Evolutionary conservation across 2,329 filamentous ascomycete species (phyloP).

Genomic region (Ophiostoma populinum): DNA sequence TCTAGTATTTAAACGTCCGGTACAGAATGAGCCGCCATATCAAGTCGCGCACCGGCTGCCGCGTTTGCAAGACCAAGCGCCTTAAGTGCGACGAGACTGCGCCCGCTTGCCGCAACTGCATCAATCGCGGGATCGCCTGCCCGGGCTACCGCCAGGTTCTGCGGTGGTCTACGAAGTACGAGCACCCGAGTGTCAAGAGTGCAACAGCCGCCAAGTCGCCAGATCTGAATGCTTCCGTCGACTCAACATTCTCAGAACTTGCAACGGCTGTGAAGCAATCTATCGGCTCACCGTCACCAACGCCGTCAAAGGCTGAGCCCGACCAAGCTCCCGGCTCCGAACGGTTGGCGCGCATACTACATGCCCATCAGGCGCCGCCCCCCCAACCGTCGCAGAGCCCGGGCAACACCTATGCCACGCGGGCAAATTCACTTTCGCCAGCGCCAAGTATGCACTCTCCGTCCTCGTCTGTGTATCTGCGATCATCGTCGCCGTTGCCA

Average conservation of each 20-base stretch:
- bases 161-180: constrained; percentile 26
- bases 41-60: constrained; percentile 11
- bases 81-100: constrained; percentile 18
- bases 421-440: no score
- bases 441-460: no score
- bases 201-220: background rate
- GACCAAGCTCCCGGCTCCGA: no score
- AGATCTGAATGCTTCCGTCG: no score
- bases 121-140: constrained; percentile 16
- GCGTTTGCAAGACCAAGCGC: constrained; percentile 12
- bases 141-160: constrained; percentile 18
- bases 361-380: no score
- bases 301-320: no score
- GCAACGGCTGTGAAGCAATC: constrained; percentile 5
- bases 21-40: constrained; percentile 9
- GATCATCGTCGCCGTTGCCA: no score
- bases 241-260: constrained; percentile 8
- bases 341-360: no score
- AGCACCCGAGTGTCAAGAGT: constrained; percentile 11
- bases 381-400: no score
- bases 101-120: constrained; percentile 16
- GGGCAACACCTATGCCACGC: no score
- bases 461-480: no score
- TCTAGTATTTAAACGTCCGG: background rate
- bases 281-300: no score